Evolutionary conservation across 2,329 filamentous ascomycete genomes (phyloP).

Genomic region (Tricladium varicosporioides): DNA sequence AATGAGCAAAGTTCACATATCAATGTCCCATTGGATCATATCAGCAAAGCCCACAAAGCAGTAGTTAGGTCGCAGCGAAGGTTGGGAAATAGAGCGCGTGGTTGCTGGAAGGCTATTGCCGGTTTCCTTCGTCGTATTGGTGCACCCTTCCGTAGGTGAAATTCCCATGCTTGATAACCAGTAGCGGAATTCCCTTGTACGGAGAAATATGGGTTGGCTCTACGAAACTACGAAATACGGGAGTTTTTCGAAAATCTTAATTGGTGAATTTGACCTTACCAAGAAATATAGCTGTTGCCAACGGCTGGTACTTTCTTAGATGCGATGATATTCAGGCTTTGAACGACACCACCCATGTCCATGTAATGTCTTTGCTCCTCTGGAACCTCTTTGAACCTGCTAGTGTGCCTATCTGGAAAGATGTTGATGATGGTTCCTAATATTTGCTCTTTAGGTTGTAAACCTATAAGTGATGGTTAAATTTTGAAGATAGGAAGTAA

Average conservation of each 20-base stretch:
- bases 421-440: too few relatives aligned
- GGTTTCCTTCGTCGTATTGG: neutral
- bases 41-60: neutral
- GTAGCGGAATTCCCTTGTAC: conserved; percentile 1
- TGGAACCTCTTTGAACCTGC: too few relatives aligned
- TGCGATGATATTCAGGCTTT: too few relatives aligned
- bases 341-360: too few relatives aligned
- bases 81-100: neutral
- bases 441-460: too few relatives aligned
- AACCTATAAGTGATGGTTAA: too few relatives aligned
- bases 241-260: neutral
- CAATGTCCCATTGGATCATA: neutral
- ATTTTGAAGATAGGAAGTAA: too few relatives aligned
- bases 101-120: neutral
- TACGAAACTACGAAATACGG: neutral
- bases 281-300: neutral
- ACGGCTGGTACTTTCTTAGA: neutral
- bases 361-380: too few relatives aligned
- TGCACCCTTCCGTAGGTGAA: neutral
- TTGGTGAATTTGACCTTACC: neutral
- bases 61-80: neutral
- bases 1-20: conserved; percentile 5
- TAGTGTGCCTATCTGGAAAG: too few relatives aligned
- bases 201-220: conserved; percentile 5
- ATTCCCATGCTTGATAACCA: neutral